Evolutionary conservation across 2,329 filamentous ascomycete species (phyloP).

Genomic region (Aspergillus nomiae): DNA sequence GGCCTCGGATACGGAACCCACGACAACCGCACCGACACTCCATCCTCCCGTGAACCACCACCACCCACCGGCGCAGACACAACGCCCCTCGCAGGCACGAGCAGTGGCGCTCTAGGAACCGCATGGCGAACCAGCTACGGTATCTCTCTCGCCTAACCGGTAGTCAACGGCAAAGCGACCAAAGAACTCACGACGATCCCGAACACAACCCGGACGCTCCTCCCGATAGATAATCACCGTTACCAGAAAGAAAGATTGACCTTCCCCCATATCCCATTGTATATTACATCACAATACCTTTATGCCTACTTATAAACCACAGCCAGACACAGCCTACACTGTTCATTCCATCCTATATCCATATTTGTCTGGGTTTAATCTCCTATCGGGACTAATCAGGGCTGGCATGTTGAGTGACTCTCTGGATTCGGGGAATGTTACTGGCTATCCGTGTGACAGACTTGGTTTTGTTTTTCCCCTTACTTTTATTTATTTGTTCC

Average conservation of each 20-base stretch:
- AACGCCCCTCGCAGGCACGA: constrained; percentile 30
- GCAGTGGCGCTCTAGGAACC: constrained; percentile 22
- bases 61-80: constrained; percentile 1
- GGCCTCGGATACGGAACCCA: constrained; percentile 29
- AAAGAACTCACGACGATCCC: constrained; percentile 16
- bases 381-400: neutral
- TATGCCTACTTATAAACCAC: neutral
- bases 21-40: constrained; percentile 19
- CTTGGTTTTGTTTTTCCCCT: neutral
- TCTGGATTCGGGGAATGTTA: neutral
- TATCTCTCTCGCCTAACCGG: constrained; percentile 29
- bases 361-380: neutral
- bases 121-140: constrained; percentile 29
- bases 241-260: neutral
- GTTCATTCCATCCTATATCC: neutral
- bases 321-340: neutral
- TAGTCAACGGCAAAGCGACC: constrained; percentile 2
- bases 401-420: neutral
- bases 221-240: neutral
- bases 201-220: constrained; percentile 12
- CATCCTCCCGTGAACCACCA: constrained; percentile 1
- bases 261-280: neutral
- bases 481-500: neutral
- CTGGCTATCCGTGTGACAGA: neutral
- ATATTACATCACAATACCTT: neutral